Base-by-base conservation (phyloP, 2,329 filamentous ascomycete genomes). In the Claviceps spartinae region DNA sequence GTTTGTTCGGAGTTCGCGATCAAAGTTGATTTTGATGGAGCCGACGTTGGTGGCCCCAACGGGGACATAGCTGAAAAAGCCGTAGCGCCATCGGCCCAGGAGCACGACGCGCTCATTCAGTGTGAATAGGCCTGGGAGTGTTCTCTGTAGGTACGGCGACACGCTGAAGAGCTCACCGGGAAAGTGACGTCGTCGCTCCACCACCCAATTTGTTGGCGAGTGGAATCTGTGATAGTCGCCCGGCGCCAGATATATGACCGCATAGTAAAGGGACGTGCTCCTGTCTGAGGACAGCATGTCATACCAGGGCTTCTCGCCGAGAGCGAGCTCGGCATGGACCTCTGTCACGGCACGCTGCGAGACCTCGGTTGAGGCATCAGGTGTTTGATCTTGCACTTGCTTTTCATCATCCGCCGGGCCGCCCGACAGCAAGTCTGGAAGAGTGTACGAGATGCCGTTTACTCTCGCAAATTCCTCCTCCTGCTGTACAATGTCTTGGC, bases 201-300 rank as follows among this genome's bases (percentile, higher is more conserved):
- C 93, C 16, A 98, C 89, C 93, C 93, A 98, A 60, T 88, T 86
- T 2, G 88, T 84, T 0, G 93, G 93, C 1, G 88, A 95, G 72
- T 98, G 94, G 74, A 97, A 98, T 57, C 91, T 87, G 71, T 98
- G 93, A 71, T 98, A 98, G 72, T 98, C 94, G 48, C 93, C 93
- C 0, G 93, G 93, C 0, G 94, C 93, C 44, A 98, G 81, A 70
- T 98, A 98, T 63, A 98, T 82, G 56, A 98, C 94, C 55, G 77
- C 86, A 69, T 97, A 98, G 73, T 95, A 95, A 7, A 98, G 78
- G 9, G 84, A 81, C 5, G 84, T 88, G 66, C 72, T 76, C 66
- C 78, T 78, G 50, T 79, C 77, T 20, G 74, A 67, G 5, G 78
- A 77, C 26, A 85, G 70, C n/a, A 82, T 71, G 43, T 81, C 73